Base-by-base conservation (phyloP, 179 eudicot genomes). In the Beta macrorhiza region DNA sequence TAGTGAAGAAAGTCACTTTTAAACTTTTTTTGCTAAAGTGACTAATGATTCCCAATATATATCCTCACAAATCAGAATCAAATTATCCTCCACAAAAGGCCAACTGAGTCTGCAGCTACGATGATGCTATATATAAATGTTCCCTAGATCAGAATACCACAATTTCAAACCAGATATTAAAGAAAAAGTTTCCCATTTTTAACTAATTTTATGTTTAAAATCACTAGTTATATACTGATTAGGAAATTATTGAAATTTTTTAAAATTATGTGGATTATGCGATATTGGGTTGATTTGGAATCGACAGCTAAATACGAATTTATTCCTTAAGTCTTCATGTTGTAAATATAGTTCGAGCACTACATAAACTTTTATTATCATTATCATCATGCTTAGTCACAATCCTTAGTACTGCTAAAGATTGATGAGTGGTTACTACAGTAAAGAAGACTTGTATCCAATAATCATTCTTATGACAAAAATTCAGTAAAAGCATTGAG, bases 11-110 rank as follows among this genome's bases (percentile, higher is more conserved):
- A 89, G 83, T 81, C 84, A 72, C 88, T 87, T 89, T 83, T 42
- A 47, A 70, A 84, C 87, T 87, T 91, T 86, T 74, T 64, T 67
- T 57, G 67, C 53, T 56, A 91, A 89, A 87, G 89, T 29, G 80
- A 73, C 78, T 84, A 83, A 58, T 88, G 89, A 91, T 90, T 89
- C 92, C 80, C 83, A 84, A 84, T 82, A 87, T 85, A 87, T 86
- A 87, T 89, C 83, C 88, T 83, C 67, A 83, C 84, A 88, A 83
- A 88, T 83, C 86, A 88, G 91, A 91, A 90, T 86, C 89, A 84
- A 79, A 75, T 85, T 83, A 82, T 86, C 78, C 81, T 78, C 83
- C 89, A 76, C 29, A 79, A 84, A 88, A 87, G 83, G 82, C 85
- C 82, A 78, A 59, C 82, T 76, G 80, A 81, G 78, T 79, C 73